Conservation (phyloP, 495 filamentous ascomycete species). For the Entonaema liquescens region DNA sequence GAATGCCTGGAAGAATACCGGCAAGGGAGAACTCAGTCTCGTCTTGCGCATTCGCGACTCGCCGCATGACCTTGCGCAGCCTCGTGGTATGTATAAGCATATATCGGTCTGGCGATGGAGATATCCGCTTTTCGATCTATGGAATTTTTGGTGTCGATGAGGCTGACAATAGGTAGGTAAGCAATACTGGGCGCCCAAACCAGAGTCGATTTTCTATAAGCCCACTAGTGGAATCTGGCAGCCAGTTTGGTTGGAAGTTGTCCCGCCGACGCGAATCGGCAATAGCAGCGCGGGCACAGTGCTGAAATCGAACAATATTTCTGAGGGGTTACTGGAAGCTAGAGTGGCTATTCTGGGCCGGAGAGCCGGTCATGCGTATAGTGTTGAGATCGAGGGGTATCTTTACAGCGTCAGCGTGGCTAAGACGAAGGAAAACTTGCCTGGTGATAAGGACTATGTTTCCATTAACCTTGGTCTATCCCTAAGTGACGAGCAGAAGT, state of each 20-base stretch:
- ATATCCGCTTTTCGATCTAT: neutral
- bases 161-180: conserved; percentile 33
- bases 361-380: conserved; percentile 42
- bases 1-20: conserved; percentile 42
- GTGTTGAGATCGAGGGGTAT: conserved; percentile 46
- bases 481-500: conserved; percentile 49
- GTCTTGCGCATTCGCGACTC: conserved; percentile 51
- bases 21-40: conserved; percentile 33
- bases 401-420: conserved; percentile 43
- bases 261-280: conserved; percentile 51
- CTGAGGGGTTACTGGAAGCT: conserved; percentile 38
- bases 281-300: conserved; percentile 46
- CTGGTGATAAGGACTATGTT: conserved; percentile 50
- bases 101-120: neutral
- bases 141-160: neutral
- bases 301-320: conserved; percentile 44
- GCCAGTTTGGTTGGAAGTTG: conserved; percentile 67
- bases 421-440: conserved; percentile 45
- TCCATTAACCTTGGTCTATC: conserved; percentile 58
- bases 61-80: conserved; percentile 63
- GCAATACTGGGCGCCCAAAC: conserved; percentile 57
- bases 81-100: conserved; percentile 24
- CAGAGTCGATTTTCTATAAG: conserved; percentile 68
- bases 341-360: conserved; percentile 41
- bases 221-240: conserved; percentile 73